phyloP scores from a whole-genome alignment of 2,329 filamentous ascomycete species.

The Leptosphaerulina australis region DNA sequence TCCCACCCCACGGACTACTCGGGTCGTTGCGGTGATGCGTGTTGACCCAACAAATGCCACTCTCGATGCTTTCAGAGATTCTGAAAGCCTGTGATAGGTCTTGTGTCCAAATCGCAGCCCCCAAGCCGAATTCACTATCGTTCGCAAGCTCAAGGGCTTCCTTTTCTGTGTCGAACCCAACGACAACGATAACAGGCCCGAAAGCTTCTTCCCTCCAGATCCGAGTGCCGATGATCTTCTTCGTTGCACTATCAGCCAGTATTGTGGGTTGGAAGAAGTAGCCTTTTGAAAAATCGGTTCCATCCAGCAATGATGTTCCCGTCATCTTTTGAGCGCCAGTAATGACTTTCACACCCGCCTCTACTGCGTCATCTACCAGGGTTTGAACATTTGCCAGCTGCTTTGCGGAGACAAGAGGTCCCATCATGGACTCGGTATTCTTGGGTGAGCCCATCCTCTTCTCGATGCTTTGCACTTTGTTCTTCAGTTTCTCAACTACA shows the following conservation, averaged over 20 bases:
- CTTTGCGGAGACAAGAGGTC: conserved; percentile 65
- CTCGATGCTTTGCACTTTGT: conserved; percentile 58
- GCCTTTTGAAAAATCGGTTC: conserved; percentile 58
- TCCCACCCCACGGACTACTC: conserved; percentile 72
- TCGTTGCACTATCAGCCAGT: conserved; percentile 38
- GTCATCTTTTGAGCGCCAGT: conserved; percentile 58
- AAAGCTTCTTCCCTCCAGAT: conserved; percentile 59
- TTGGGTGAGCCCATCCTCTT: conserved; percentile 63
- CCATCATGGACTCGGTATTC: conserved; percentile 66
- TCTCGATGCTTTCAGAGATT: conserved; percentile 55
- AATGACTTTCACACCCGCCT: conserved; percentile 50
- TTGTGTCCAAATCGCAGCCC: conserved; percentile 59
- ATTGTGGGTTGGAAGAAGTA: conserved; percentile 59
- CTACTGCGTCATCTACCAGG: conserved; percentile 46
- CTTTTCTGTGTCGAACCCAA: conserved; percentile 55
- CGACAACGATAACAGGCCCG: conserved; percentile 58
- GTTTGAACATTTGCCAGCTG: conserved; percentile 49
- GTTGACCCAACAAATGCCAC: conserved; percentile 57
- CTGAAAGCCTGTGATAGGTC: conserved; percentile 57
- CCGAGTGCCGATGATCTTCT: conserved; percentile 43
- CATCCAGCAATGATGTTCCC: conserved; percentile 58
- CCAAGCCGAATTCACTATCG: conserved; percentile 57
- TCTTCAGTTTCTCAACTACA: conserved; percentile 49
- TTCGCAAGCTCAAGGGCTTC: conserved; percentile 58
- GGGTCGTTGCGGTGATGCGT: conserved; percentile 74